Percentiles rank a stretch among this genome's conserved stretches.
phyloP scores from a whole-genome alignment of 768 basidiomycete species.

The Tulasnella sp. region DNA sequence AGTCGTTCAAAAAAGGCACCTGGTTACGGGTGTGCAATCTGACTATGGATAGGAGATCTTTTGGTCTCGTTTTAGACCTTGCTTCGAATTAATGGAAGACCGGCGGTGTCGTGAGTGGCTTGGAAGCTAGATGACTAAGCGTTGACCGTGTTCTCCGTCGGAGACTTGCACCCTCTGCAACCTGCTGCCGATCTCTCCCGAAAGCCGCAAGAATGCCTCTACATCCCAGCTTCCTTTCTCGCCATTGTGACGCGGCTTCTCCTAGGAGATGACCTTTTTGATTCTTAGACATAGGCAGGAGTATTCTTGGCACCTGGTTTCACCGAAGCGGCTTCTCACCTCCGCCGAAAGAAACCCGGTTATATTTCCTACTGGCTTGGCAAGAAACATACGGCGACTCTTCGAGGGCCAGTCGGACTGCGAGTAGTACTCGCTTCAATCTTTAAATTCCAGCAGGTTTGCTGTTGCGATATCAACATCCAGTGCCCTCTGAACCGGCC shows the following conservation, averaged over 20 bases:
- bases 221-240: not conserved
- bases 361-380: not conserved
- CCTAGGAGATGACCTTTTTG: not conserved
- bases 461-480: not conserved
- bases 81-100: no score
- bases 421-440: not conserved
- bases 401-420: not conserved
- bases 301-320: no score
- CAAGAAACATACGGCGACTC: not conserved
- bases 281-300: not conserved
- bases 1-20: no score
- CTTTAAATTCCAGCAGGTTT: not conserved
- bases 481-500: not conserved
- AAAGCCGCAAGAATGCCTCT: not conserved
- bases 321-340: no score
- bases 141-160: no score
- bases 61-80: no score
- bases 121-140: no score
- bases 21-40: no score
- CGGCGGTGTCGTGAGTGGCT: no score
- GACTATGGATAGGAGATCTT: no score
- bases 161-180: no score
- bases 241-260: not conserved
- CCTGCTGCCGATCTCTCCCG: not conserved
- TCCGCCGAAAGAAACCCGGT: conserved; percentile 10